phyloP scores from a whole-genome alignment of 345 rosid species.

The Cardiospermum halicacabum region DNA sequence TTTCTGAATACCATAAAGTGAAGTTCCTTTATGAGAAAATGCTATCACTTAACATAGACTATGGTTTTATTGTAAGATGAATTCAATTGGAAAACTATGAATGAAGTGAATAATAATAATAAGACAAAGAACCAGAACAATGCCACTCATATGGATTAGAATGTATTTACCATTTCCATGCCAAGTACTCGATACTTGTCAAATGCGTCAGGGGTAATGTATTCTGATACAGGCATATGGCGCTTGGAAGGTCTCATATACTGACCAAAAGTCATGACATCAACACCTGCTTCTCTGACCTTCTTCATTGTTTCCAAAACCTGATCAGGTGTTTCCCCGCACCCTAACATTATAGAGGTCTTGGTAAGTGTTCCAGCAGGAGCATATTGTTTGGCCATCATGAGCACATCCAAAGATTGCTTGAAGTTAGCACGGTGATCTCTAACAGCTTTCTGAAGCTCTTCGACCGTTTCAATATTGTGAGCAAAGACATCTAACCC shows the following conservation, averaged over 20 bases:
- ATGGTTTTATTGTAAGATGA: no score
- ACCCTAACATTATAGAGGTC: slow-evolving; percentile 95
- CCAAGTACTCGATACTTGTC: slow-evolving; percentile 76
- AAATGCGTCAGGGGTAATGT: slow-evolving; percentile 91
- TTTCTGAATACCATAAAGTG: no score
- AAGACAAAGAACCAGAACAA: background rate
- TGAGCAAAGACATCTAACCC: slow-evolving; percentile 94
- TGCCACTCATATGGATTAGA: no score
- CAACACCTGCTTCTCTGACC: slow-evolving; percentile 94
- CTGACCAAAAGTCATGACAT: slow-evolving; percentile 99
- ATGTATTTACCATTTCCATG: slow-evolving; percentile 99
- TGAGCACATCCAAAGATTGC: slow-evolving; percentile 88
- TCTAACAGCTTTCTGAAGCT: slow-evolving; percentile 79
- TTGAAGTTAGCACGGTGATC: slow-evolving; percentile 95
- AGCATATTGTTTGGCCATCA: slow-evolving; percentile 73
- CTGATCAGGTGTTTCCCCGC: slow-evolving; percentile 98
- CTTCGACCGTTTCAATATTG: slow-evolving; percentile 97
- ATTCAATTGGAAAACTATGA: no score
- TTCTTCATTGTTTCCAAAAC: slow-evolving; percentile 88
- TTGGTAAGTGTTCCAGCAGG: slow-evolving; percentile 86
- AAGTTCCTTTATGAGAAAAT: no score
- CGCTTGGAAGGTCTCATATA: slow-evolving; percentile 99
- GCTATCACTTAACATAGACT: no score
- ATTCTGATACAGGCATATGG: slow-evolving; percentile 95
- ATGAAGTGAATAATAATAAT: no score